Conservation (phyloP, 441 rosid species). For the Omphalea diandra region DNA sequence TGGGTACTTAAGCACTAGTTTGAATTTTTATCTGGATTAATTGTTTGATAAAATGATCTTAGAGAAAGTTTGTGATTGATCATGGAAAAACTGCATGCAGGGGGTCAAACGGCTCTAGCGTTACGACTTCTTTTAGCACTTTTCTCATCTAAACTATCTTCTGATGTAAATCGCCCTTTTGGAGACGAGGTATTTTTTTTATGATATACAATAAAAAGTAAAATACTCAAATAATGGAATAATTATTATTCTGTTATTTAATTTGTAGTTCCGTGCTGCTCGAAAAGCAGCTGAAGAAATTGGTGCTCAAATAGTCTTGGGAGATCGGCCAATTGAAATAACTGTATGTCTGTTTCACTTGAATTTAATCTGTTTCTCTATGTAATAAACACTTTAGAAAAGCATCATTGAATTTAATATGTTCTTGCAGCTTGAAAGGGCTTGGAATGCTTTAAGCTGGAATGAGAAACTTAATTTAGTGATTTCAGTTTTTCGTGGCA, state of each 20-base stretch:
- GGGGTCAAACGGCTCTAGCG: constrained; percentile 86
- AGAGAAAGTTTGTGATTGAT: constrained; percentile 13
- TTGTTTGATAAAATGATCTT: too few species aligned
- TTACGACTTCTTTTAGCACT: constrained; percentile 74
- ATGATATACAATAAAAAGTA: background rate
- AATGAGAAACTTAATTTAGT: constrained; percentile 53
- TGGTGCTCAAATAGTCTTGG: constrained; percentile 85
- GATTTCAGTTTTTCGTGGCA: constrained; percentile 52
- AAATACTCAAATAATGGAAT: constrained; percentile 13
- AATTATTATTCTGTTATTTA: background rate
- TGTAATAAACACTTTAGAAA: too few species aligned
- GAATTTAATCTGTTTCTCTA: constrained; percentile 3
- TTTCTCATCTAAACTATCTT: constrained; percentile 79
- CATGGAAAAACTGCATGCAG: constrained; percentile 29
- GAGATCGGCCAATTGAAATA: constrained; percentile 87
- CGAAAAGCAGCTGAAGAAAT: constrained; percentile 71
- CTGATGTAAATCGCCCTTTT: constrained; percentile 63
- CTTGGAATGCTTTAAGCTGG: constrained; percentile 72
- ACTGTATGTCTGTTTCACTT: constrained; percentile 39
- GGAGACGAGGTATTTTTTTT: constrained; percentile 68
- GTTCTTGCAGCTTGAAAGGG: constrained; percentile 65
- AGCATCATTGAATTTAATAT: too few species aligned
- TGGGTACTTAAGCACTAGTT: constrained; percentile 40
- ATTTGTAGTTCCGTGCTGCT: constrained; percentile 83
- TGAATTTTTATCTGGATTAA: too few species aligned